Percentiles rank a stretch among this genome's conserved stretches.
These are phyloP conservation scores for Knoxia roxburghii DNA, from an alignment of 257 asterid species.

Conservation along the genomic window DNA sequence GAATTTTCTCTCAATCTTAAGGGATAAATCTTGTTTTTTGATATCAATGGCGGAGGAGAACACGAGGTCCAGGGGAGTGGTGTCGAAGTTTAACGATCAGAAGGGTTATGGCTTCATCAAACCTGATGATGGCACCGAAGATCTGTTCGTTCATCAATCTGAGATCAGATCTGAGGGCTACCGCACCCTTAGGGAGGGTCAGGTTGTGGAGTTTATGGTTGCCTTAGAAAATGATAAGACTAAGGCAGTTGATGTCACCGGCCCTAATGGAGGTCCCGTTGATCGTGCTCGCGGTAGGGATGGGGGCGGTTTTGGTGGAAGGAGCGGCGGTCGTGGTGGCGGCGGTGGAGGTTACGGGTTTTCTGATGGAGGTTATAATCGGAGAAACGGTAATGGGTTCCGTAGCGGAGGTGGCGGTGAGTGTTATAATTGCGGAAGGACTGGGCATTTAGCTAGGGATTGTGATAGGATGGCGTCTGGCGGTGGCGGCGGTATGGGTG, in stretches of 20 bases:
- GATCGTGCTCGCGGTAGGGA: slow-evolving; percentile 17
- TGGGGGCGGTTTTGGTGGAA: slow-evolving; percentile 23
- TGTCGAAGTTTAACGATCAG: slow-evolving; percentile 50
- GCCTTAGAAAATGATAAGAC: slow-evolving; percentile 47
- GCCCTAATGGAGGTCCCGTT: slow-evolving; percentile 53
- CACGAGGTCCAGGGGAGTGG: slow-evolving; percentile 57
- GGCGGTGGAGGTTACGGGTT: slow-evolving; percentile 39
- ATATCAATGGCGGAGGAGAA: slow-evolving; percentile 61
- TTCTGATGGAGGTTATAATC: slow-evolving; percentile 22
- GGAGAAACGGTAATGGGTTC: slow-evolving; percentile 27
- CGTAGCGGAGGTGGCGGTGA: slow-evolving; percentile 33
- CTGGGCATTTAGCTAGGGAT: slow-evolving; percentile 46
- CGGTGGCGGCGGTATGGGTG: slow-evolving; percentile 18
- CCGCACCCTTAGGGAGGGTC: slow-evolving; percentile 69
- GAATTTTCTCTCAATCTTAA: not conserved
- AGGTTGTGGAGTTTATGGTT: slow-evolving; percentile 64
- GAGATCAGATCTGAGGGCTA: slow-evolving; percentile 75
- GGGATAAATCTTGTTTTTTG: not conserved
- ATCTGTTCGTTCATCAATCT: slow-evolving; percentile 81
- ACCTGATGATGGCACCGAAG: slow-evolving; percentile 65
- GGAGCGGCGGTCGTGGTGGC: slow-evolving; percentile 22
- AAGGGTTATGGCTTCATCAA: slow-evolving; percentile 83
- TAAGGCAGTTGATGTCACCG: slow-evolving; percentile 67
- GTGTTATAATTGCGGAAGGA: slow-evolving; percentile 38
- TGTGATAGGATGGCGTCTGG: slow-evolving; percentile 22